These are phyloP conservation scores for Colletotrichum australisinense DNA, from an alignment of 2,329 filamentous ascomycete genomes.

Conservation along the genomic window DNA sequence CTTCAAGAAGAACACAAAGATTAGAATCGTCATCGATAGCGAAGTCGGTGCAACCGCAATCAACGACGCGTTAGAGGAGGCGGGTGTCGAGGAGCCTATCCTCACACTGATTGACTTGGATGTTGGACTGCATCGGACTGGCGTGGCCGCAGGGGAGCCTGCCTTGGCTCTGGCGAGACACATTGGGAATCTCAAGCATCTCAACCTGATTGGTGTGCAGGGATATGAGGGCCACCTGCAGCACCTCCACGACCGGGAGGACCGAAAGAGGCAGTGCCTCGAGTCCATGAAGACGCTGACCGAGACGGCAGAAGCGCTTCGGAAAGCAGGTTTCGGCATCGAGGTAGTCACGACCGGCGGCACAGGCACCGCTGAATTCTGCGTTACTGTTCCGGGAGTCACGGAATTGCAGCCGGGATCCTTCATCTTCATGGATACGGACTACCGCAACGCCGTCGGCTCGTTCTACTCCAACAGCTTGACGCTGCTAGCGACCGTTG, in stretches of 20 bases:
- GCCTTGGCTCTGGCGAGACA: constrained; percentile 53
- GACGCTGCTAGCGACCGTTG: constrained; percentile 59
- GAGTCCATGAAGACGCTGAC: constrained; percentile 51
- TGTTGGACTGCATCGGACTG: constrained; percentile 62
- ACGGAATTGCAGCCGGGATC: constrained; percentile 66
- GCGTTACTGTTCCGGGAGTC: constrained; percentile 59
- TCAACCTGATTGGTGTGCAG: constrained; percentile 60
- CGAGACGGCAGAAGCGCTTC: constrained; percentile 53
- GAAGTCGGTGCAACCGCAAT: constrained; percentile 56
- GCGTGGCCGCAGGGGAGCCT: constrained; percentile 54
- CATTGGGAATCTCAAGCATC: constrained; percentile 47
- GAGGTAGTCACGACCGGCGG: constrained; percentile 63
- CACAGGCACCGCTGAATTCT: constrained; percentile 65
- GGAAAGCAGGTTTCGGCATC: constrained; percentile 55
- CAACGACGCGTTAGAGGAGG: constrained; percentile 50
- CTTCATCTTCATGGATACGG: constrained; percentile 69
- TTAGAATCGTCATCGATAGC: constrained; percentile 62
- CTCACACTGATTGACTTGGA: constrained; percentile 59
- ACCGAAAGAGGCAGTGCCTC: constrained; percentile 54
- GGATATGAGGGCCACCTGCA: constrained; percentile 66
- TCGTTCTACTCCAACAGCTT: constrained; percentile 60
- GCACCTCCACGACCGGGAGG: constrained; percentile 57
- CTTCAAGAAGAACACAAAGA: constrained; percentile 47
- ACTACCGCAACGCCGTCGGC: constrained; percentile 65
- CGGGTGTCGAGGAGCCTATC: constrained; percentile 51